A percentile compares a stretch with the other conserved stretches of the same genome.
phyloP scores from a whole-genome alignment of 1,139 yeast genomes.

The Geotrichum fermentans region DNA sequence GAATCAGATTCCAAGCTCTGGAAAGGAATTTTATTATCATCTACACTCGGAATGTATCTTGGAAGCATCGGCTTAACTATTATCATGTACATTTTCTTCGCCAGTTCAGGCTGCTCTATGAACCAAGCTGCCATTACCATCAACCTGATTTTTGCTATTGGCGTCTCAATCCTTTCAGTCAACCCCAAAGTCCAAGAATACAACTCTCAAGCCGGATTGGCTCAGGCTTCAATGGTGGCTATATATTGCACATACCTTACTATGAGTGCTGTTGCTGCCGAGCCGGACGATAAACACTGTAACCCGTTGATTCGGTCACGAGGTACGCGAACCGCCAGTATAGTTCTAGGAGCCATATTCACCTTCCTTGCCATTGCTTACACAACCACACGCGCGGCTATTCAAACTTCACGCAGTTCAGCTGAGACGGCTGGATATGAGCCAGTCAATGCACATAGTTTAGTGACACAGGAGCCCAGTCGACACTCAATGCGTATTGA shows the following conservation, averaged over 20 bases:
- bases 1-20: conserved; percentile 78
- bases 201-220: conserved; percentile 93
- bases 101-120: conserved; percentile 81
- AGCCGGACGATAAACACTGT: conserved; percentile 89
- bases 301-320: conserved; percentile 85
- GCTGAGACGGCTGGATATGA: conserved; percentile 29
- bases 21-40: conserved; percentile 77
- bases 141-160: conserved; percentile 59
- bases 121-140: conserved; percentile 82
- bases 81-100: conserved; percentile 78
- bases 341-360: conserved; percentile 84
- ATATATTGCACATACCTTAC: conserved; percentile 88
- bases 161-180: conserved; percentile 67
- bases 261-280: conserved; percentile 91
- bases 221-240: conserved; percentile 95
- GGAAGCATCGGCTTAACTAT: conserved; percentile 67
- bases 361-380: conserved; percentile 94
- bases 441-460: conserved; percentile 36
- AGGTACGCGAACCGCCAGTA: conserved; percentile 86
- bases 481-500: conserved; percentile 77
- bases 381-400: conserved; percentile 95
- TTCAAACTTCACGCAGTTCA: conserved; percentile 40
- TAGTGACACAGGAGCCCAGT: conserved; percentile 52
- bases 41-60: conserved; percentile 79
- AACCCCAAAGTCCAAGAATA: conserved; percentile 82